phyloP scores from a whole-genome alignment of 2,329 filamentous ascomycete species.

The Tolypocladium amazonense region DNA sequence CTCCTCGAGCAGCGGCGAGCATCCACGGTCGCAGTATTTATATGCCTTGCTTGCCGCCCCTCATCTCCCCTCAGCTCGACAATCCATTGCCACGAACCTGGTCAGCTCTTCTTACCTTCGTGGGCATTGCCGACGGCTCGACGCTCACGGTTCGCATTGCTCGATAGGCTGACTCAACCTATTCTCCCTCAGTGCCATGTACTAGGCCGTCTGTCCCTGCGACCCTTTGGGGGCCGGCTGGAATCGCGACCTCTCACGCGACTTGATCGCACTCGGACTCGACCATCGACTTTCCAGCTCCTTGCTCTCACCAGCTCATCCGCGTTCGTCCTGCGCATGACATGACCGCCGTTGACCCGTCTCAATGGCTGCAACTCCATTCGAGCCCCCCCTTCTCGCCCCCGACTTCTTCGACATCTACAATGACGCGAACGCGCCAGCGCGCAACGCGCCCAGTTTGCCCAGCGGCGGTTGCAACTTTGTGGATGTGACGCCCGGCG shows the following conservation, averaged over 20 bases:
- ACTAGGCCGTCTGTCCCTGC: conserved; percentile 19
- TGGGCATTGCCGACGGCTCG: background rate
- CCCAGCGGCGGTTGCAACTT: conserved; percentile 48
- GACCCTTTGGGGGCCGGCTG: conserved; percentile 24
- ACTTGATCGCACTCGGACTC: conserved; percentile 7
- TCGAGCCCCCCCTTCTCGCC: conserved; percentile 31
- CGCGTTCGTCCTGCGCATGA: conserved; percentile 9
- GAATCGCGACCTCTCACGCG: conserved; percentile 11
- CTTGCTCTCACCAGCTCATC: conserved; percentile 1
- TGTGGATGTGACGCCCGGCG: conserved; percentile 40
- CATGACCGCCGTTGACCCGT: conserved; percentile 13
- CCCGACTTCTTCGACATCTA: conserved; percentile 45
- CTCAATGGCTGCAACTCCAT: conserved; percentile 42
- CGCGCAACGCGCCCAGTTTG: conserved; percentile 20
- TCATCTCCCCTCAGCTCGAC: background rate
- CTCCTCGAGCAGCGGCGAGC: background rate
- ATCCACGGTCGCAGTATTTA: background rate
- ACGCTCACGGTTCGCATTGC: background rate
- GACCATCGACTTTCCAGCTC: conserved; percentile 4
- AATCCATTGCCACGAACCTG: background rate
- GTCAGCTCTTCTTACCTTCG: background rate
- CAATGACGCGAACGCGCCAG: conserved; percentile 30
- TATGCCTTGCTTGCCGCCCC: background rate
- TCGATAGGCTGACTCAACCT: background rate
- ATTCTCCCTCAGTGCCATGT: conserved; percentile 20